These are phyloP conservation scores for Coemansia sp. DNA, from an alignment of 192 early-diverging fungal species.

Conservation along the genomic window DNA sequence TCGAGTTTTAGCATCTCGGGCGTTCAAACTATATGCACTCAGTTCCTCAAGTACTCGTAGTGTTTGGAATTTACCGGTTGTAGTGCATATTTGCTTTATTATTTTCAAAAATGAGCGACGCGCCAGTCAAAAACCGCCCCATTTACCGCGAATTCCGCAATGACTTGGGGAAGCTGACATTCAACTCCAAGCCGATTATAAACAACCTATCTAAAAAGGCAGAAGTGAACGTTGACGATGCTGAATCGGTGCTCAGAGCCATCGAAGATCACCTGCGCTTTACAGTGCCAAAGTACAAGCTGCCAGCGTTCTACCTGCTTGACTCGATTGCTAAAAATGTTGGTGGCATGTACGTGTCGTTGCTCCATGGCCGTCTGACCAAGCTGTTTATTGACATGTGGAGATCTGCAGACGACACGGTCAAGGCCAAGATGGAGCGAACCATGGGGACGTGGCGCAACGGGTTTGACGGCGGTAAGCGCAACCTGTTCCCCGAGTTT, in stretches of 20 bases:
- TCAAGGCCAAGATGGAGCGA: slow-evolving; percentile 70
- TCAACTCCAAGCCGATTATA: slow-evolving; percentile 93
- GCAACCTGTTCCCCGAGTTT: slow-evolving; percentile 47
- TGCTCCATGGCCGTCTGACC: slow-evolving; percentile 75
- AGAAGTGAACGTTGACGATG: slow-evolving; percentile 64
- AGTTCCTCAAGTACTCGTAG: background rate
- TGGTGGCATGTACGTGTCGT: slow-evolving; percentile 69
- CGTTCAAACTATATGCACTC: background rate
- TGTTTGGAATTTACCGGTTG: background rate
- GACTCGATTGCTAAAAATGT: slow-evolving; percentile 98
- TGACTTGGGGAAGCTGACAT: slow-evolving; percentile 77
- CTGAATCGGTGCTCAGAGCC: slow-evolving; percentile 73
- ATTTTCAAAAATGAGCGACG: slow-evolving; percentile 2
- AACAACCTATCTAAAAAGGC: slow-evolving; percentile 85
- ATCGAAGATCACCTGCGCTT: slow-evolving; percentile 59
- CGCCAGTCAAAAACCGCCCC: slow-evolving; percentile 30
- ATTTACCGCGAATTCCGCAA: slow-evolving; percentile 63
- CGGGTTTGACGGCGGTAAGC: slow-evolving; percentile 53
- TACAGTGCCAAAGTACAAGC: slow-evolving; percentile 57
- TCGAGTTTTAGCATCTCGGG: background rate
- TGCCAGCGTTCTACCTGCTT: slow-evolving; percentile 87
- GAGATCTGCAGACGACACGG: slow-evolving; percentile 62
- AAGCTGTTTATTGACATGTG: slow-evolving; percentile 76
- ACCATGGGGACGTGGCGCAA: slow-evolving; percentile 82
- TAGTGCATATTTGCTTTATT: background rate